Conservation (phyloP, 2,329 filamentous ascomycete species). For the Penicillium sp. region DNA sequence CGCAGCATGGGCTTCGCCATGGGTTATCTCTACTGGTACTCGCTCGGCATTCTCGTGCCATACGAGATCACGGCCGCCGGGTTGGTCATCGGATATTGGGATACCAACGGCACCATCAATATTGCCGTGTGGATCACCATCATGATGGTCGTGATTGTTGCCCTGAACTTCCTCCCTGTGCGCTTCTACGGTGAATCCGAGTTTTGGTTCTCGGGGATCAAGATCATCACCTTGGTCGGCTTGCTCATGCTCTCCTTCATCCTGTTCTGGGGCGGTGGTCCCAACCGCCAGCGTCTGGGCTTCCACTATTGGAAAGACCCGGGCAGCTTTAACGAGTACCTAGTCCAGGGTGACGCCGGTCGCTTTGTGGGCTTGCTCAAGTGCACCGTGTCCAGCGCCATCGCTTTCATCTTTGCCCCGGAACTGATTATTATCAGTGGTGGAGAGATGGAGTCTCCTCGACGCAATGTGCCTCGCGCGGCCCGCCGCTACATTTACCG, state of each 20-base stretch:
- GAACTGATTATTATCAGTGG: slow-evolving; percentile 61
- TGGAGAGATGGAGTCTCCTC: slow-evolving; percentile 62
- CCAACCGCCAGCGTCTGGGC: slow-evolving; percentile 54
- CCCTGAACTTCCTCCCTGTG: slow-evolving; percentile 54
- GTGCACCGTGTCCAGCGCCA: slow-evolving; percentile 55
- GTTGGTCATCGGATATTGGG: slow-evolving; percentile 68
- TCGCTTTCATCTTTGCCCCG: slow-evolving; percentile 60
- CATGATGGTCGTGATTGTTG: slow-evolving; percentile 61
- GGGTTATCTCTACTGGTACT: slow-evolving; percentile 55
- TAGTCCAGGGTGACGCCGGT: slow-evolving; percentile 52
- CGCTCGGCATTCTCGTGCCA: slow-evolving; percentile 51
- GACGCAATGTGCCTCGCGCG: slow-evolving; percentile 63
- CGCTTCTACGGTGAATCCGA: slow-evolving; percentile 58
- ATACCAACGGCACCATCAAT: slow-evolving; percentile 41
- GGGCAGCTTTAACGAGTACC: slow-evolving; percentile 54
- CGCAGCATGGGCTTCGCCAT: slow-evolving; percentile 49
- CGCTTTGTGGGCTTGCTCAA: slow-evolving; percentile 58
- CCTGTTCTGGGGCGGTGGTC: slow-evolving; percentile 61
- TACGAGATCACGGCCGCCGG: slow-evolving; percentile 68
- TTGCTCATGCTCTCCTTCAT: slow-evolving; percentile 58
- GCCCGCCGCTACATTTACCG: slow-evolving; percentile 65
- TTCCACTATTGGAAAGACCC: slow-evolving; percentile 57
- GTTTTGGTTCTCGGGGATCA: slow-evolving; percentile 58
- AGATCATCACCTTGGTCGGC: slow-evolving; percentile 57
- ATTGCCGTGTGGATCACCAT: slow-evolving; percentile 58